Evolutionary conservation across 345 rosid species (phyloP), one percentile per base, ranked within the genome.

Genomic region (Cochlearia excelsa): DNA sequence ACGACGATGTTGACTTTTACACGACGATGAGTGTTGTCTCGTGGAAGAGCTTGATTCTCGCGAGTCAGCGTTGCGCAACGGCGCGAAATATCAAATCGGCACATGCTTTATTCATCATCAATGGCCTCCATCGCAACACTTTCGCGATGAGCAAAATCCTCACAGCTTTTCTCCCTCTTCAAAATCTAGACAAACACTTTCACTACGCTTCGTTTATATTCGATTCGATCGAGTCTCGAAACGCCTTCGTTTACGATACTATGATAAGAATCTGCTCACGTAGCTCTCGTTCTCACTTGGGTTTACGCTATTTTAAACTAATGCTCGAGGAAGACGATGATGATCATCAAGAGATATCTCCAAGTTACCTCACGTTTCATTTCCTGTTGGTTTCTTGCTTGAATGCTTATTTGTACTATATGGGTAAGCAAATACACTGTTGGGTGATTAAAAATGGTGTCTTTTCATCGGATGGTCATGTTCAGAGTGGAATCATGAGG

Each of bases 371-470:
- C 55, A 77, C 89, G 3, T 78, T 78, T 50, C 79, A 79, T 70
- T 81, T 75, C 30, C 46, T 74, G 29, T 39, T 84, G 8, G 63
- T 79, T 26, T 52, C 82, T 8, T 76, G 79, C 46, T 65, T 66
- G 31, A 77, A 77, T 23, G 71, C 69, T 30, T 39, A 42, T 50
- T 66, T 57, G 39, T 30, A 70, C 35, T 29, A 16, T 65, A 11
- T 53, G 23, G 71, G 84, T 44, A 72, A 61, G 70, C 74, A 80
- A 56, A 71, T 81, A 0, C 87, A 78, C 38, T 62, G 53, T 28
- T 77, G 77, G 84, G 82, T 78, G 11, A 7, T 63, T 1, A 81
- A 81, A 64, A 81, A 76, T 54, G 84, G 78, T 23, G 72, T 70
- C 27, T 30, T 67, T 30, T 37, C n/a, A 3, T 71, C 68, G n/a